Conservation (phyloP, 495 filamentous ascomycete species). For the Pseudevernia furfuracea region DNA sequence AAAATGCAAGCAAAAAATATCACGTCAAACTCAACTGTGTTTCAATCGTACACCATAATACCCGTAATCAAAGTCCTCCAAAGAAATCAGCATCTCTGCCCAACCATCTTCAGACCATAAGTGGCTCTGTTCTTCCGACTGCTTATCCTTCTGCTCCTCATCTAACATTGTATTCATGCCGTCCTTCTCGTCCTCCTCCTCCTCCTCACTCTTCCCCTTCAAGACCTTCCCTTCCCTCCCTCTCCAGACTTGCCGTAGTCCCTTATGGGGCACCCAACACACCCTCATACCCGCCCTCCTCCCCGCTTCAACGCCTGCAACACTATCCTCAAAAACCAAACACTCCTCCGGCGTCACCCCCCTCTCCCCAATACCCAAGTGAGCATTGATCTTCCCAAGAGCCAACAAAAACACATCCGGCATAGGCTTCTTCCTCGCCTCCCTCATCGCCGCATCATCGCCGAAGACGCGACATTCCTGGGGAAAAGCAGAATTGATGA, state of each 20-base stretch:
- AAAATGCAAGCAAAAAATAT: not conserved
- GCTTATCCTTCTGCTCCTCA: not conserved
- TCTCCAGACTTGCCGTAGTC: constrained; percentile 28
- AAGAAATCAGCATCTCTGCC: constrained; percentile 31
- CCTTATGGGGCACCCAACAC: constrained; percentile 37
- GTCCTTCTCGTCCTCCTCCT: constrained; percentile 17
- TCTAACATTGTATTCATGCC: not conserved
- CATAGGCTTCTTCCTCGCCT: constrained; percentile 31
- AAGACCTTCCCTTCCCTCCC: constrained; percentile 31
- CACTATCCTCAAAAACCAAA: constrained; percentile 41
- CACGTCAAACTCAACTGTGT: not conserved
- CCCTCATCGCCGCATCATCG: constrained; percentile 31
- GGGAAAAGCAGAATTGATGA: constrained; percentile 17
- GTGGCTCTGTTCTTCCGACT: constrained; percentile 21
- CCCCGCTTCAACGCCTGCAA: constrained; percentile 38
- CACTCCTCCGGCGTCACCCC: constrained; percentile 33
- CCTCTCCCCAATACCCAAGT: constrained; percentile 17
- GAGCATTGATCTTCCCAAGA: constrained; percentile 31
- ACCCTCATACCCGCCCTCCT: constrained; percentile 41
- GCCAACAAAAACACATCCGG: constrained; percentile 38
- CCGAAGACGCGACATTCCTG: constrained; percentile 28
- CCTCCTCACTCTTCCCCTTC: constrained; percentile 28
- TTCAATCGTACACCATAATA: constrained; percentile 27
- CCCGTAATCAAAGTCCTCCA: constrained; percentile 31
- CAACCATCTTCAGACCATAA: constrained; percentile 34